Base-by-base conservation (phyloP, 306 rosid species). In the Cucurbita maxima region DNA sequence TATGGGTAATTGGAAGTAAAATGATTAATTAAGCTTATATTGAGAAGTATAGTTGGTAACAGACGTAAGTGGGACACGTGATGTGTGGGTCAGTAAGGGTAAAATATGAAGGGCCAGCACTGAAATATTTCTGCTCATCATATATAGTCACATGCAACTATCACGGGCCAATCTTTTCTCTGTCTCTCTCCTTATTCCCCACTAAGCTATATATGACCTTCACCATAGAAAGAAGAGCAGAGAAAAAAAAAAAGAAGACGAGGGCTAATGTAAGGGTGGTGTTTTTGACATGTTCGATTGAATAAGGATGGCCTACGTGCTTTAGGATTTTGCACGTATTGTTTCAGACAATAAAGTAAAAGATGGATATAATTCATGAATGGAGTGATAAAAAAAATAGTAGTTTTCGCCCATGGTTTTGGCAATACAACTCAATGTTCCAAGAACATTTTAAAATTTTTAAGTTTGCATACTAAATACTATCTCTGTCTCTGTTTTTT, bases 91-190 rank as follows among this genome's bases (percentile, higher is more conserved):
- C 58, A 50, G 34, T 7, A 30, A 30, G 45, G 58, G 47, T 70
- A 51, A 70, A 70, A 45, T 50, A n/a, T 8, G 9, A 30, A 68
- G 20, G 73, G 73, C 56, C 20, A 55, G 41, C 73, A 22, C 41
- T 45, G 74, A 70, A 70, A 70, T 50, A 70, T 70, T 69, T 30
- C 25, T 22, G 59, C 74, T 70, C 74, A 13, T 70, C 11, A 70
- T 30, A 30, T 30, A 30, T 50, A 13, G 58, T 70, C 74, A 70
- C 74, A 70, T 70, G 74, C 74, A 70, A 51, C 22, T n/a, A 70
- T 70, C 74, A 70, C 74, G 74, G 74, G 74, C 58, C 55, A 14
- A 70, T 30, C 43, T 70, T 48, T 37, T 14, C 73, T 48, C 22
- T 61, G 25, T 61, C 67, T 59, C 44, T 57, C 62, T 20, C 4